These are phyloP conservation scores for Cryphonectria radicalis DNA, from an alignment of 2,329 filamentous ascomycete species.

Conservation along the genomic window DNA sequence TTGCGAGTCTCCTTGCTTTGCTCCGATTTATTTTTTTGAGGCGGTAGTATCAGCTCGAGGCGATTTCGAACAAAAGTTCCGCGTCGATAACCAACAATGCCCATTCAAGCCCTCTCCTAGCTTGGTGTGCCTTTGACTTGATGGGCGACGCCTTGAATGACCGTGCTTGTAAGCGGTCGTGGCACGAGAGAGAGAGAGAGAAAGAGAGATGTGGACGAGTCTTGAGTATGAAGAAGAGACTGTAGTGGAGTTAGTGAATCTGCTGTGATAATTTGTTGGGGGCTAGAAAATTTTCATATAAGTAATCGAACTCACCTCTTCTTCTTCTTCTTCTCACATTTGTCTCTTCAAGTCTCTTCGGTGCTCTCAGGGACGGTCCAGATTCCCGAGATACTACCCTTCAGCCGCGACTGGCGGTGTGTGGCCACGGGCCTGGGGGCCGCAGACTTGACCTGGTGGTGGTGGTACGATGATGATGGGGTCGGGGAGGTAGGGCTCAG, in stretches of 20 bases:
- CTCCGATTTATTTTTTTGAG: background rate
- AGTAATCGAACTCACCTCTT: slow-evolving; percentile 10
- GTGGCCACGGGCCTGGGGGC: background rate
- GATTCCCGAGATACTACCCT: slow-evolving; percentile 12
- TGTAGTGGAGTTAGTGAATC: background rate
- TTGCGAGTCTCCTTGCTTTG: slow-evolving; percentile 4
- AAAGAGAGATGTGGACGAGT: background rate
- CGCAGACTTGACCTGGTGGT: background rate
- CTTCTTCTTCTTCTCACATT: background rate
- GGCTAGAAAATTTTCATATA: background rate
- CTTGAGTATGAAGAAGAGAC: background rate
- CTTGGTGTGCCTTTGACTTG: background rate
- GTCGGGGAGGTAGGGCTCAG: slow-evolving; percentile 23
- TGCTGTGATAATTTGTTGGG: background rate
- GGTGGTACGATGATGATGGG: background rate
- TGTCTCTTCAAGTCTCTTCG: slow-evolving; percentile 27
- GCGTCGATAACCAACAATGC: background rate
- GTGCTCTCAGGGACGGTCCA: slow-evolving; percentile 28
- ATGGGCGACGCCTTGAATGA: background rate
- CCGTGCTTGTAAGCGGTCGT: background rate
- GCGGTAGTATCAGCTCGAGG: background rate
- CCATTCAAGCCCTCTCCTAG: background rate
- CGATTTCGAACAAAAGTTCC: background rate
- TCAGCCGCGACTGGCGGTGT: slow-evolving; percentile 10
- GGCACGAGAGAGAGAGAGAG: background rate